These are phyloP conservation scores for Leptographium wingfieldii DNA, from an alignment of 2,329 filamentous ascomycete species.

Conservation along the genomic window DNA sequence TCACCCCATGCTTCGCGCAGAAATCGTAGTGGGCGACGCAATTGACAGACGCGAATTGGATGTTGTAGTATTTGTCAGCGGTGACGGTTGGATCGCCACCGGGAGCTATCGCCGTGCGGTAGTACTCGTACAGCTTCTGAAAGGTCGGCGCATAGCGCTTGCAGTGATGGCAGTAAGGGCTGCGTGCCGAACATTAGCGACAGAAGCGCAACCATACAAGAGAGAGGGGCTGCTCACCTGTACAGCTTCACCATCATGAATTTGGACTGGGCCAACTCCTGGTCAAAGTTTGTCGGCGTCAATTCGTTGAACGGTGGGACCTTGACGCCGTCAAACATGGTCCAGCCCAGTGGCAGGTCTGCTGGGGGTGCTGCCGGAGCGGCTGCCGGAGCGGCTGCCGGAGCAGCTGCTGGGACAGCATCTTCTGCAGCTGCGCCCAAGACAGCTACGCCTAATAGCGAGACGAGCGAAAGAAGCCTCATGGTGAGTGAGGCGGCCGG, in stretches of 20 bases:
- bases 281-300: constrained; percentile 42
- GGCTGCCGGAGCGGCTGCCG: not conserved
- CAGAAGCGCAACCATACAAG: not conserved
- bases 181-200: constrained; percentile 15
- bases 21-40: constrained; percentile 73
- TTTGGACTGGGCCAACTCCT: constrained; percentile 39
- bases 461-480: constrained; percentile 30
- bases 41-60: constrained; percentile 76
- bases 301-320: constrained; percentile 55
- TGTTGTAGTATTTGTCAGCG: constrained; percentile 77
- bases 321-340: constrained; percentile 51
- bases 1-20: constrained; percentile 55
- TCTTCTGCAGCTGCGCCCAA: constrained; percentile 22
- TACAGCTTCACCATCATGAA: constrained; percentile 51
- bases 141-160: constrained; percentile 67
- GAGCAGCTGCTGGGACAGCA: constrained; percentile 42
- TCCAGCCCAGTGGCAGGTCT: constrained; percentile 29
- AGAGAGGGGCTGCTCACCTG: constrained; percentile 35
- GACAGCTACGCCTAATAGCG: constrained; percentile 33
- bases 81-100: constrained; percentile 37
- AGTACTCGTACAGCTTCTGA: constrained; percentile 92
- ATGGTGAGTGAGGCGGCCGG: constrained; percentile 18
- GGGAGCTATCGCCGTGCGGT: constrained; percentile 71
- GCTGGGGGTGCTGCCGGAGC: constrained; percentile 1
- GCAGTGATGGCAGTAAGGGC: constrained; percentile 60